Base-by-base conservation (phyloP, 73 alveolate genomes). In the Paramecium caudatum region DNA sequence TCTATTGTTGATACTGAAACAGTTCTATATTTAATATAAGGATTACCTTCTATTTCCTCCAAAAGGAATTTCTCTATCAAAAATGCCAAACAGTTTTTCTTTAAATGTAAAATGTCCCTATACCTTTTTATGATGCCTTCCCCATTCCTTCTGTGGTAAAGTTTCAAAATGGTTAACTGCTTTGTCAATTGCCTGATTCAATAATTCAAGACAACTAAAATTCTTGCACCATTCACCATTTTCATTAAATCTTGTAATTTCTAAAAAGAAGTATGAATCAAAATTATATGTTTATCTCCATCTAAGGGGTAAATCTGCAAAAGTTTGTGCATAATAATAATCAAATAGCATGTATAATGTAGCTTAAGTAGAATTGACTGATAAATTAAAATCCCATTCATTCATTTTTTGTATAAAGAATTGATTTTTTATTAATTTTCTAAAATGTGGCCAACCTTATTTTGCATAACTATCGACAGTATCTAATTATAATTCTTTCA, bases 61-160 rank as follows among this genome's bases (percentile, higher is more conserved):
- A 74, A 27, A 45, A 34, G 88, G 88, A 15, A 74, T 74, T 45
- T 74, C 62, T 19, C 65, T 23, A 41, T 74, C 68, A 45, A 74
- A 74, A 8, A 41, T 23, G 32, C 88, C 88, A 41, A 41, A 37
- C 8, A 74, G 43, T 39, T 74, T 45, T 39, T 43, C 68, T 16
- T 36, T 37, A 45, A 74, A 74, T 2, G 88, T 23, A 36, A 21
- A 12, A 45, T 74, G 88, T 37, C 55, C 55, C 15, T 27, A 39
- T 15, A 15, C 36, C 19, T 74, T 27, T 41, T 30, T 74, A 74
- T 74, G 88, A 45, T 15, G 7, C 16, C 25, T 43, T 74, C 45
- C 39, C 69, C 69, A 74, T 5, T 16, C 15, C 25, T 48, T 48
- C 7, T 48, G 33, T 48, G 70, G 15, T 7, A 48, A 30, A 9